Evolutionary conservation across 1,284 basidiomycete genomes (phyloP).

Genomic region (Mycena sp.): DNA sequence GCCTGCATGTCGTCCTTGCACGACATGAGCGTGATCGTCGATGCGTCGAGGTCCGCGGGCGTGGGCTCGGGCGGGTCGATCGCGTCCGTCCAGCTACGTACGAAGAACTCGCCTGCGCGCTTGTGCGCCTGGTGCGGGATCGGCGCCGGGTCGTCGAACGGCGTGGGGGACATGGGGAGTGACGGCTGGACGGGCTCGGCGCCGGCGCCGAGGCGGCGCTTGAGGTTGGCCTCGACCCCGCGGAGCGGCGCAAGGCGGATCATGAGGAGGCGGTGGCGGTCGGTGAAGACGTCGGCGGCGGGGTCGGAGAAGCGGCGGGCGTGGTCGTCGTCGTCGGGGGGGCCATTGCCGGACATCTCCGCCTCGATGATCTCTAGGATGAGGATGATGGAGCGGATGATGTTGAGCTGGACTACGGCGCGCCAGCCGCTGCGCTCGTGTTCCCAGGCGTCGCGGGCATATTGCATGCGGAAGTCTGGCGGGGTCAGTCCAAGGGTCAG

Average conservation of each 20-base stretch:
- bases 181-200: conserved; percentile 43
- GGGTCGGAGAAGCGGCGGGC: conserved; percentile 22
- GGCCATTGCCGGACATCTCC: conserved; percentile 51
- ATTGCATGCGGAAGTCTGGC: conserved; percentile 57
- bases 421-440: conserved; percentile 58
- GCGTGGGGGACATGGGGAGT: conserved; percentile 49
- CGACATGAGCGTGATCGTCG: conserved; percentile 55
- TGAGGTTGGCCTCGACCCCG: conserved; percentile 52
- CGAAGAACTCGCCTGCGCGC: conserved; percentile 47
- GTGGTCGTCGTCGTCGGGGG: conserved; percentile 41
- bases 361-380: conserved; percentile 55
- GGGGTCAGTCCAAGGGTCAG: conserved; percentile 28
- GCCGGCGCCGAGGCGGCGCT: conserved; percentile 53
- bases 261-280: conserved; percentile 53
- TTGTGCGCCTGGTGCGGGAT: conserved; percentile 32
- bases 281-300: conserved; percentile 42
- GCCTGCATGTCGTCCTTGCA: conserved; percentile 67
- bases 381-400: conserved; percentile 56
- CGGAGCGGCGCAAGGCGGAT: conserved; percentile 55
- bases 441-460: conserved; percentile 54
- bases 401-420: conserved; percentile 59
- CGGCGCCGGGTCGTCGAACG: conserved; percentile 49
- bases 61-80: conserved; percentile 38
- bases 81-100: conserved; percentile 54
- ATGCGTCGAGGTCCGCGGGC: conserved; percentile 44